A percentile compares a stretch with the other conserved stretches of the same genome.
phyloP scores from a whole-genome alignment of 202 grass and related monocot genomes.

The Panicum hallii region DNA sequence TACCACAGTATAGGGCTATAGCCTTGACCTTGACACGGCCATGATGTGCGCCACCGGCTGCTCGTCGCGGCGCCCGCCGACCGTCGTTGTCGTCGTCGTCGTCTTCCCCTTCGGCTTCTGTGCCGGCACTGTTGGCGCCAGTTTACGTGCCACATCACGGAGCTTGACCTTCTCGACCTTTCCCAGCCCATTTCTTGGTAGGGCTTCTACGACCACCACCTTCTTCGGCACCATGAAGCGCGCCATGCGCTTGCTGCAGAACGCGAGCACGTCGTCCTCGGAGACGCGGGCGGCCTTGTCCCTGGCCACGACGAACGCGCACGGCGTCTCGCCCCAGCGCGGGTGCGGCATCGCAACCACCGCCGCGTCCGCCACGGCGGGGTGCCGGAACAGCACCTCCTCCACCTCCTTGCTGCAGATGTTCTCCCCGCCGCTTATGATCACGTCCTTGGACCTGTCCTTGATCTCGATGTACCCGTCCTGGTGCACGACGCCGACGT shows the following conservation, averaged over 20 bases:
- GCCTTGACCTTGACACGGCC: constrained; percentile 60
- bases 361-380: constrained; percentile 55
- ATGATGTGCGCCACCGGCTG: constrained; percentile 56
- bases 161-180: constrained; percentile 71
- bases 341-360: constrained; percentile 72
- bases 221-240: constrained; percentile 77
- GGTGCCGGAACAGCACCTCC: constrained; percentile 61
- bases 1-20: constrained; percentile 30
- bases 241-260: constrained; percentile 61
- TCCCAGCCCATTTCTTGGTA: constrained; percentile 65
- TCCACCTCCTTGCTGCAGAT: constrained; percentile 83
- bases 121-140: neutral
- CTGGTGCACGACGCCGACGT: constrained; percentile 70
- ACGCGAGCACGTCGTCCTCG: constrained; percentile 58
- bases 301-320: constrained; percentile 60
- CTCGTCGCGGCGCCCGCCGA: constrained; percentile 27
- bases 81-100: constrained; percentile 18
- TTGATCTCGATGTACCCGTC: constrained; percentile 92
- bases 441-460: constrained; percentile 76
- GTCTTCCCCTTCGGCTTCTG: constrained; percentile 48
- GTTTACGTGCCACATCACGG: constrained; percentile 41
- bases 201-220: constrained; percentile 46
- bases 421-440: constrained; percentile 70
- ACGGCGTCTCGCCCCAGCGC: constrained; percentile 76
- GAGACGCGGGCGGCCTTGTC: constrained; percentile 7